These are phyloP conservation scores for Remersonia thermophila DNA, from an alignment of 2,329 filamentous ascomycete genomes.

Conservation along the genomic window DNA sequence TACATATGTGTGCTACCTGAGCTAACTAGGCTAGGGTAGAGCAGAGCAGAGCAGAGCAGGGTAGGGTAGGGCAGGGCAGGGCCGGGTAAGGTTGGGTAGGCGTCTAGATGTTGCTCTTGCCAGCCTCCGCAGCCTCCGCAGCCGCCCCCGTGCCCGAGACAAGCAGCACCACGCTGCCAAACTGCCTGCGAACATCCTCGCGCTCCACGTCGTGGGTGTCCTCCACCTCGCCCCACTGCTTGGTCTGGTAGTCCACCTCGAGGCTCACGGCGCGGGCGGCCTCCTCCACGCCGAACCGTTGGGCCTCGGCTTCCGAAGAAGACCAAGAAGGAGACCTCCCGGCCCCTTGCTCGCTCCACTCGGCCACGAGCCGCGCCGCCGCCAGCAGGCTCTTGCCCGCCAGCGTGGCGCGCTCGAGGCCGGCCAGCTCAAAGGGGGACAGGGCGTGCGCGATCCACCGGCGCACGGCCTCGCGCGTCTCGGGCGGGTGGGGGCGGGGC, in stretches of 20 bases:
- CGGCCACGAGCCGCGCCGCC: conserved; percentile 62
- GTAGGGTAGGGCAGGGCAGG: too few relatives aligned
- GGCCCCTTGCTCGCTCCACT: conserved; percentile 65
- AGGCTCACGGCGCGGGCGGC: conserved; percentile 56
- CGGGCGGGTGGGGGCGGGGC: conserved; percentile 58
- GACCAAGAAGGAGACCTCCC: conserved; percentile 1
- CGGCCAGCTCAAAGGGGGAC: conserved; percentile 70
- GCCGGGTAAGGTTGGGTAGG: too few relatives aligned
- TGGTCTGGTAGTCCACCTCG: conserved; percentile 83
- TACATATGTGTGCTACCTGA: too few relatives aligned
- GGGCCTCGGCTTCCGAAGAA: conserved; percentile 7
- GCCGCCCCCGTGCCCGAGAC: conserved; percentile 46
- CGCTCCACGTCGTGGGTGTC: conserved; percentile 95
- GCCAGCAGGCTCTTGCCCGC: conserved; percentile 79
- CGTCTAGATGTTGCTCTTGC: too few relatives aligned
- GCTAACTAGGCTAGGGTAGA: too few relatives aligned
- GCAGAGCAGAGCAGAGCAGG: too few relatives aligned
- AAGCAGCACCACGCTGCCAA: conserved; percentile 75
- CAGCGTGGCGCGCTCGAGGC: conserved; percentile 69
- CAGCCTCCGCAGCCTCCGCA: too few relatives aligned
- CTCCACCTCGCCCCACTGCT: conserved; percentile 91
- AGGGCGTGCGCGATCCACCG: conserved; percentile 61
- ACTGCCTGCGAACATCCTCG: conserved; percentile 76
- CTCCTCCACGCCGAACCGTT: conserved; percentile 66
- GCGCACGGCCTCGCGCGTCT: conserved; percentile 63